These are phyloP conservation scores for Termitomyces sp. DNA, from an alignment of 1,284 basidiomycete genomes.

Conservation along the genomic window DNA sequence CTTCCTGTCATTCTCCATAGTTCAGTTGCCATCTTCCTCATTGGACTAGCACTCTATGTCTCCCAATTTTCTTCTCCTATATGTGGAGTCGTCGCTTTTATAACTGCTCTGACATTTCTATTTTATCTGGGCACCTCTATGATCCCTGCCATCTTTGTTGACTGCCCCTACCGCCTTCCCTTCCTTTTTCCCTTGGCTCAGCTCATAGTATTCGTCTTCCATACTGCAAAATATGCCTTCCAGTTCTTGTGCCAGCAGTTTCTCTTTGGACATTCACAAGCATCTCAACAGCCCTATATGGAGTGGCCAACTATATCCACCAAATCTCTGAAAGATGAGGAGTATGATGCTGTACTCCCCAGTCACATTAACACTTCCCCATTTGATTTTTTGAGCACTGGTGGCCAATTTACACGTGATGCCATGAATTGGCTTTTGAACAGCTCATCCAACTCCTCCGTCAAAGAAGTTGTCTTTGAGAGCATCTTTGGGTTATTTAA, in stretches of 20 bases:
- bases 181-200: not conserved
- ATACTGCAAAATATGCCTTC: not conserved
- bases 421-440: not conserved
- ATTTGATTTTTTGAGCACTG: no score
- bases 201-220: not conserved
- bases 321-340: not conserved
- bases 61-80: not conserved
- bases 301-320: not conserved
- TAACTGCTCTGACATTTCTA: not conserved
- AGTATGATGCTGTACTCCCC: not conserved
- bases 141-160: not conserved
- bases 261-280: not conserved
- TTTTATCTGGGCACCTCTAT: not conserved
- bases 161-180: not conserved
- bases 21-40: not conserved
- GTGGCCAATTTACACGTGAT: not conserved
- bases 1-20: not conserved
- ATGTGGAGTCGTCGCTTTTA: not conserved
- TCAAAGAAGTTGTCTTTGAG: not conserved
- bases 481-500: not conserved
- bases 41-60: not conserved
- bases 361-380: no score
- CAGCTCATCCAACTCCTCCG: not conserved
- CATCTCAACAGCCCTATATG: not conserved
- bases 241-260: not conserved